Conservation (phyloP, 75 land plant species). For the Pseudotsuga menziesii region DNA sequence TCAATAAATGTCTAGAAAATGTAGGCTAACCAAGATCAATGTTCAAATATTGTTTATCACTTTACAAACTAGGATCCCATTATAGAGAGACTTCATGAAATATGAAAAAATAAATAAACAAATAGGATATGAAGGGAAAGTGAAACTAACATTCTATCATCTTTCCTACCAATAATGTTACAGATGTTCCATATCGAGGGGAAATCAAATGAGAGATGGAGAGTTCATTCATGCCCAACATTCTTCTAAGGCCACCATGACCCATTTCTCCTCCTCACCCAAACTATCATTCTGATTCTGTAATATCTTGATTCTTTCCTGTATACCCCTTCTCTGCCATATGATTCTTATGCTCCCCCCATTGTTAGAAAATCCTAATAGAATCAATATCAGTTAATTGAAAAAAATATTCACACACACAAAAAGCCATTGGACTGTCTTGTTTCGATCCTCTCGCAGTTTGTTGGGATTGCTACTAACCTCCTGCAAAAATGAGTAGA, state of each 20-base stretch:
- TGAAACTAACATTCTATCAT: constrained; percentile 83
- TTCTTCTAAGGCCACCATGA: constrained; percentile 98
- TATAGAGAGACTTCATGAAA: background rate
- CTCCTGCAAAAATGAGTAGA: constrained; percentile 10
- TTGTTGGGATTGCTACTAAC: background rate
- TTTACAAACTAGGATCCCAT: no score
- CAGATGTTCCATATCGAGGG: constrained; percentile 91
- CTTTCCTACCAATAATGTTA: constrained; percentile 89
- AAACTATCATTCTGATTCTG: constrained; percentile 70
- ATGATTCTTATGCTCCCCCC: no score
- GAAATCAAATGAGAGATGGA: constrained; percentile 67
- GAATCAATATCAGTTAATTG: background rate
- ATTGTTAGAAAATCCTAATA: no score
- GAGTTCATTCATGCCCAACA: constrained; percentile 67
- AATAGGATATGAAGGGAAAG: background rate
- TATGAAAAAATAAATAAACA: background rate
- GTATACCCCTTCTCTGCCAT: constrained; percentile 17
- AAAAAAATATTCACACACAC: background rate
- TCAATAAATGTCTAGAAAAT: no score
- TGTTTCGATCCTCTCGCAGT: background rate
- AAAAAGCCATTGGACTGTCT: background rate
- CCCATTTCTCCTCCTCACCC: constrained; percentile 90
- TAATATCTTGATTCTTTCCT: constrained; percentile 21
- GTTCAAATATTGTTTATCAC: no score
- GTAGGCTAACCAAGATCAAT: no score